phyloP scores from a whole-genome alignment of 2,329 filamentous ascomycete genomes.

The Aspergillus transmontanensis region DNA sequence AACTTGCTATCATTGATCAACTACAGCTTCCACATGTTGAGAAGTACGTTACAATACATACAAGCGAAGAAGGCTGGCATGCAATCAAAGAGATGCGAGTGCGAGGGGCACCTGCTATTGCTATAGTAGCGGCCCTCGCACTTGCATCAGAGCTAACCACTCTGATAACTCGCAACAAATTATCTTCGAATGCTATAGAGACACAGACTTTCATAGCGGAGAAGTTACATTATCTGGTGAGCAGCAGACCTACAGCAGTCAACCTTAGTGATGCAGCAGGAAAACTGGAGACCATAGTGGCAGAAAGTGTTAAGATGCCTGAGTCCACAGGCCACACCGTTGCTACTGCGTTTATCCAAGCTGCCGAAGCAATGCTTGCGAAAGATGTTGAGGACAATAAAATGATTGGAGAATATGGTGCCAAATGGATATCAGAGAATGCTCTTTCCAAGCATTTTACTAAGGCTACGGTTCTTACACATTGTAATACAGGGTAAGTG shows the following conservation, averaged over 20 bases:
- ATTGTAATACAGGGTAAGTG: conserved; percentile 89
- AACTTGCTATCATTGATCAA: conserved; percentile 65
- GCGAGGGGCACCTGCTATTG: conserved; percentile 86
- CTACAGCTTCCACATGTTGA: conserved; percentile 63
- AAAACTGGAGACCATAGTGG: conserved; percentile 70
- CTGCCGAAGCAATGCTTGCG: conserved; percentile 82
- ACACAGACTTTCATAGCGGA: conserved; percentile 69
- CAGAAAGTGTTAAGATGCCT: conserved; percentile 42
- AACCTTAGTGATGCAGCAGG: conserved; percentile 88
- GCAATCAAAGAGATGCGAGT: conserved; percentile 68
- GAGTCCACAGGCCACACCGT: conserved; percentile 52
- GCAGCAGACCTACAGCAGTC: conserved; percentile 89
- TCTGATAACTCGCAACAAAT: conserved; percentile 36
- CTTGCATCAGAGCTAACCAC: conserved; percentile 79
- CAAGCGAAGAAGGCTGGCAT: conserved; percentile 64
- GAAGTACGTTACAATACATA: conserved; percentile 57
- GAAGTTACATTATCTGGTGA: conserved; percentile 83
- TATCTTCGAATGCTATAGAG: conserved; percentile 59
- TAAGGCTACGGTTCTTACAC: conserved; percentile 82
- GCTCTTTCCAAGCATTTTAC: conserved; percentile 51
- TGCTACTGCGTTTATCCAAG: conserved; percentile 70
- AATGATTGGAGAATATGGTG: conserved; percentile 79
- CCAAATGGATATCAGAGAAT: conserved; percentile 75
- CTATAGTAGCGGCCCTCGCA: conserved; percentile 90
- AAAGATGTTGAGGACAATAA: conserved; percentile 88